A percentile compares a stretch with the other conserved stretches of the same genome.
phyloP scores from a whole-genome alignment of 352 stramenopile genomes.

The Paralagenidium karlingii region DNA sequence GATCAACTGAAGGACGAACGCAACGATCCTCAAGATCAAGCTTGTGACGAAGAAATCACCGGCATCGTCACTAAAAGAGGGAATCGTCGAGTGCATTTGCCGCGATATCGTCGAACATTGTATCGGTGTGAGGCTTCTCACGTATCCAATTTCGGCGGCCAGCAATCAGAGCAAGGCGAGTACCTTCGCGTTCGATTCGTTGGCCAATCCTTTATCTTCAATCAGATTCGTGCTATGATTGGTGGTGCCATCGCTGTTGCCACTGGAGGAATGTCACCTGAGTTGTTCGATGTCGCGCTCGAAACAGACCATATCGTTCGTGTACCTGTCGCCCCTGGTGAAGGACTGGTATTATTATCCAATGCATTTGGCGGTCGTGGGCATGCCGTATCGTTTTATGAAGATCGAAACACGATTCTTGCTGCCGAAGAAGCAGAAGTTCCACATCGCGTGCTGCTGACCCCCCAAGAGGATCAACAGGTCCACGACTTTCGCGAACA shows the following conservation, averaged over 20 bases:
- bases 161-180: too few species aligned
- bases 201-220: constrained; percentile 74
- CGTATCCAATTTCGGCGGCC: constrained; percentile 38
- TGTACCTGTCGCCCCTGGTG: constrained; percentile 78
- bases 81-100: constrained; percentile 35
- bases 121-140: constrained; percentile 63
- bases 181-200: constrained; percentile 71
- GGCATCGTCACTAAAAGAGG: too few species aligned
- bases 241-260: constrained; percentile 72
- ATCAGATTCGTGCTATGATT: constrained; percentile 88
- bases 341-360: constrained; percentile 78
- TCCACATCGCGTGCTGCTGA: constrained; percentile 45
- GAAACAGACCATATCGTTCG: constrained; percentile 67
- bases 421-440: constrained; percentile 37
- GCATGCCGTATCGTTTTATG: constrained; percentile 60
- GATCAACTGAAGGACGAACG: constrained; percentile 9
- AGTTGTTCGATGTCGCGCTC: constrained; percentile 57
- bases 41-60: too few species aligned
- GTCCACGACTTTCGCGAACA: constrained; percentile 58
- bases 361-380: constrained; percentile 72
- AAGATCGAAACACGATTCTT: constrained; percentile 50
- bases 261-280: constrained; percentile 49
- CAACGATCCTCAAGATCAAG: not conserved
- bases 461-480: constrained; percentile 21
- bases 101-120: constrained; percentile 57